Conservation (phyloP, 2,329 filamentous ascomycete genomes). For the Hypoxylon sp. region DNA sequence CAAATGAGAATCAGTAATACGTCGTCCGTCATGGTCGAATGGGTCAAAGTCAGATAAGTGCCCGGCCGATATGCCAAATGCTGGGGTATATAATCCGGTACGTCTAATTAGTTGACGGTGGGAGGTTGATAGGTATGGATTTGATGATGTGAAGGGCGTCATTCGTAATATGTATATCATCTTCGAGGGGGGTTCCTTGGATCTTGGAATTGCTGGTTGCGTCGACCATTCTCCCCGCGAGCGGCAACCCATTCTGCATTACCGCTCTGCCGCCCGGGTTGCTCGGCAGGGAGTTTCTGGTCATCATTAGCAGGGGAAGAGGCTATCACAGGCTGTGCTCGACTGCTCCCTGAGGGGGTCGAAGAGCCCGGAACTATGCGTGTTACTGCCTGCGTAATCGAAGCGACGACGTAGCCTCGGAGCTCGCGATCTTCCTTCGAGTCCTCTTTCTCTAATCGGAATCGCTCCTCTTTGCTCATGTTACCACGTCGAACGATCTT, state of each 20-base stretch:
- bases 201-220: slow-evolving; percentile 57
- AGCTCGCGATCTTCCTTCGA: slow-evolving; percentile 80
- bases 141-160: background rate
- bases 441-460: slow-evolving; percentile 84
- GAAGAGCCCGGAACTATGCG: slow-evolving; percentile 69
- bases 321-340: slow-evolving; percentile 30
- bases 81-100: slow-evolving; percentile 39
- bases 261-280: slow-evolving; percentile 65
- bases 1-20: slow-evolving; percentile 46
- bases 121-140: slow-evolving; percentile 12
- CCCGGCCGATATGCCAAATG: slow-evolving; percentile 34
- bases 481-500: slow-evolving; percentile 85
- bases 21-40: slow-evolving; percentile 29
- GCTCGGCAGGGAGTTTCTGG: slow-evolving; percentile 71
- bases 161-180: slow-evolving; percentile 15
- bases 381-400: slow-evolving; percentile 79
- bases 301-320: slow-evolving; percentile 60
- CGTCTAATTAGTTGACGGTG: slow-evolving; percentile 32
- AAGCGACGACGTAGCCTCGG: slow-evolving; percentile 77
- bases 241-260: slow-evolving; percentile 65
- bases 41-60: slow-evolving; percentile 11
- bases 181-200: slow-evolving; percentile 57
- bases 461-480: slow-evolving; percentile 86
- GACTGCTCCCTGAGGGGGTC: slow-evolving; percentile 42
- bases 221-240: slow-evolving; percentile 58